Evolutionary conservation across 371 early-diverging fungal genomes (phyloP).

Genomic region (Rhizopus arrhizus): DNA sequence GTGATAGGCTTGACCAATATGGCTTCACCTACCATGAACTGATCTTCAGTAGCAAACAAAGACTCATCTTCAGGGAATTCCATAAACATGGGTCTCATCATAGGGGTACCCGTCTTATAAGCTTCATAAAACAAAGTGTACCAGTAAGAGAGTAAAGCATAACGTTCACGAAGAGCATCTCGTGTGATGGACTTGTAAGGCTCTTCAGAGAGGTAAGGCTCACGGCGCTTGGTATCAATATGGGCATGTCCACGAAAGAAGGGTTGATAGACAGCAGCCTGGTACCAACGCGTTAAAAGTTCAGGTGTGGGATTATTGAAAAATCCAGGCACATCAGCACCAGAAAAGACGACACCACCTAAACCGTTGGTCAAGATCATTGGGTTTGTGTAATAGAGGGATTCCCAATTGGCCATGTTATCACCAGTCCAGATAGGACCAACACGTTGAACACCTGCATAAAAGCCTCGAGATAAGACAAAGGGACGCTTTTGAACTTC

Average conservation of each 20-base stretch:
- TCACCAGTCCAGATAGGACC: slow-evolving; percentile 95
- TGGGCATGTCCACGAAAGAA: slow-evolving; percentile 95
- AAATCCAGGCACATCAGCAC: slow-evolving; percentile 94
- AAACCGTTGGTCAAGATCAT: slow-evolving; percentile 80
- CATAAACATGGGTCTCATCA: slow-evolving; percentile 83
- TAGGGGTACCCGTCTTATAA: slow-evolving; percentile 65
- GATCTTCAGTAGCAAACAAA: slow-evolving; percentile 76
- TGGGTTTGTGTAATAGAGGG: slow-evolving; percentile 73
- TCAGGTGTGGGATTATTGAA: slow-evolving; percentile 85
- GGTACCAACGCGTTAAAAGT: slow-evolving; percentile 87
- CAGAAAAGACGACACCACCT: slow-evolving; percentile 78
- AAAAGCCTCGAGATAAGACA: slow-evolving; percentile 88
- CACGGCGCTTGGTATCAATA: slow-evolving; percentile 92
- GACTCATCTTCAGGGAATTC: slow-evolving; percentile 79
- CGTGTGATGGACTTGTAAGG: slow-evolving; percentile 73
- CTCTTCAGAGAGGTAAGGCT: slow-evolving; percentile 93
- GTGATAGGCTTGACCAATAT: slow-evolving; percentile 80
- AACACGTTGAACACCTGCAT: slow-evolving; percentile 84
- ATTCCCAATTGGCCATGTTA: slow-evolving; percentile 84
- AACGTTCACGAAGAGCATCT: slow-evolving; percentile 73
- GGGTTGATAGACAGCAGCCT: slow-evolving; percentile 87
- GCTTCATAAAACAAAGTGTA: slow-evolving; percentile 83
- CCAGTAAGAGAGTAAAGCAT: slow-evolving; percentile 77
- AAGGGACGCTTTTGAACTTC: slow-evolving; percentile 74
- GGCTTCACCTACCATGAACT: slow-evolving; percentile 80